A percentile compares a stretch with the other conserved stretches of the same genome.
Conservation (phyloP, 2,329 filamentous ascomycete species). For the Decorospora gaudefroyi region DNA sequence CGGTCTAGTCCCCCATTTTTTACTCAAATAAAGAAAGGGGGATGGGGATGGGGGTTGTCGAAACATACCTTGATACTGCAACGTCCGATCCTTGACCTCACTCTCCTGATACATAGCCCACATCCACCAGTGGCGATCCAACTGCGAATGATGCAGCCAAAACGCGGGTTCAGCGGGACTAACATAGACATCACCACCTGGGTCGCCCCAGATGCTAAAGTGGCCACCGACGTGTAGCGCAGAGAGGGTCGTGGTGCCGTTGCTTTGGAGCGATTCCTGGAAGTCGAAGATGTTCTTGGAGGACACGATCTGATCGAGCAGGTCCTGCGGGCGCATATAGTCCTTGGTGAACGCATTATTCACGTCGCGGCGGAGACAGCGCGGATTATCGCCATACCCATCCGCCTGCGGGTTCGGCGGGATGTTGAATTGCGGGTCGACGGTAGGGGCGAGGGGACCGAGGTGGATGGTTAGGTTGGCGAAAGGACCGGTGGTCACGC, state of each 20-base stretch:
- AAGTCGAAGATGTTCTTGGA: slow-evolving; percentile 30
- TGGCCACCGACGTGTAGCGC: slow-evolving; percentile 54
- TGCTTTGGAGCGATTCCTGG: slow-evolving; percentile 33
- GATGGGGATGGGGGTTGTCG: too few relatives aligned
- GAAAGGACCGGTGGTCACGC: slow-evolving; percentile 58
- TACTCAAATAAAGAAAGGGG: too few relatives aligned
- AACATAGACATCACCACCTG: slow-evolving; percentile 53
- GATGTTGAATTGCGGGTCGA: slow-evolving; percentile 38
- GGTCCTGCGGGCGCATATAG: slow-evolving; percentile 23
- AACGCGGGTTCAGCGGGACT: slow-evolving; percentile 55
- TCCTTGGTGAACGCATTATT: slow-evolving; percentile 33
- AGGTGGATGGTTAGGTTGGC: slow-evolving; percentile 51
- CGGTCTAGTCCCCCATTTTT: slow-evolving; percentile 30
- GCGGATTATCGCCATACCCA: slow-evolving; percentile 38
- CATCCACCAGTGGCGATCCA: slow-evolving; percentile 57
- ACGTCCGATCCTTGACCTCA: slow-evolving; percentile 34
- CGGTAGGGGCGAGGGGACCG: slow-evolving; percentile 52
- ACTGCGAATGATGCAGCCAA: slow-evolving; percentile 55
- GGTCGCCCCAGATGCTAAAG: slow-evolving; percentile 51
- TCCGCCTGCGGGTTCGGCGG: slow-evolving; percentile 38
- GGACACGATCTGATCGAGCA: slow-evolving; percentile 32
- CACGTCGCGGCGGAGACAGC: slow-evolving; percentile 41
- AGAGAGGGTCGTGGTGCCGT: slow-evolving; percentile 9
- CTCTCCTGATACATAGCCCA: slow-evolving; percentile 52
- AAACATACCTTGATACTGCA: slow-evolving; percentile 45